Evolutionary conservation across 139 green algal genomes (phyloP).

Genomic region (Auxenochlorella pyrenoidosa): DNA sequence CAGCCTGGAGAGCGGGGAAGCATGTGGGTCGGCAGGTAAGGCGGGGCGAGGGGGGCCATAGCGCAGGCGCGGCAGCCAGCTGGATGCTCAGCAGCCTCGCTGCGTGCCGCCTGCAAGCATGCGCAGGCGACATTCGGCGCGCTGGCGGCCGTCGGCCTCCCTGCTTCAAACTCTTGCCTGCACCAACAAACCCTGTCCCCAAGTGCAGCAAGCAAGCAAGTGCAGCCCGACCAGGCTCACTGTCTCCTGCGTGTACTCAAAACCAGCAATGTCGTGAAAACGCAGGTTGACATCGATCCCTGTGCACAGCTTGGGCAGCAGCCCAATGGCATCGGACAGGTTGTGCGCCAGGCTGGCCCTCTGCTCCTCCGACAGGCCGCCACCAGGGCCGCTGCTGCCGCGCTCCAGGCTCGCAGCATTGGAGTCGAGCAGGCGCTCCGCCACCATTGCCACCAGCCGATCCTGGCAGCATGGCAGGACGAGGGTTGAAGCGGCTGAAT

Average conservation of each 20-base stretch:
- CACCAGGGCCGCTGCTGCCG: not conserved
- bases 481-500: too few relatives aligned
- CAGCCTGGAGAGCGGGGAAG: conserved; percentile 49
- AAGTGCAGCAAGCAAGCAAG: not conserved
- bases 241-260: conserved; percentile 52
- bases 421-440: conserved; percentile 78
- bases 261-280: conserved; percentile 66
- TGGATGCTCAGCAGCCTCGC: too few relatives aligned
- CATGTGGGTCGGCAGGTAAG: too few relatives aligned
- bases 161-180: too few relatives aligned
- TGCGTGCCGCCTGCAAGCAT: too few relatives aligned
- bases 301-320: conserved; percentile 81
- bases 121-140: too few relatives aligned
- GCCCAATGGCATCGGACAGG: conserved; percentile 72
- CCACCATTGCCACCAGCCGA: conserved; percentile 76
- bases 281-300: conserved; percentile 97
- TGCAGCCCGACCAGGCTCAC: not conserved
- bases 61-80: too few relatives aligned
- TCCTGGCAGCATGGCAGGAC: conserved; percentile 43
- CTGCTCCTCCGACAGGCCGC: conserved; percentile 42
- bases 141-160: too few relatives aligned
- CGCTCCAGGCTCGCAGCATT: conserved; percentile 48
- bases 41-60: not conserved
- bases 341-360: conserved; percentile 74
- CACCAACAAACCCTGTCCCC: not conserved